These are phyloP conservation scores for Bipolaris cookei DNA, from an alignment of 2,329 filamentous ascomycete species.

Conservation along the genomic window DNA sequence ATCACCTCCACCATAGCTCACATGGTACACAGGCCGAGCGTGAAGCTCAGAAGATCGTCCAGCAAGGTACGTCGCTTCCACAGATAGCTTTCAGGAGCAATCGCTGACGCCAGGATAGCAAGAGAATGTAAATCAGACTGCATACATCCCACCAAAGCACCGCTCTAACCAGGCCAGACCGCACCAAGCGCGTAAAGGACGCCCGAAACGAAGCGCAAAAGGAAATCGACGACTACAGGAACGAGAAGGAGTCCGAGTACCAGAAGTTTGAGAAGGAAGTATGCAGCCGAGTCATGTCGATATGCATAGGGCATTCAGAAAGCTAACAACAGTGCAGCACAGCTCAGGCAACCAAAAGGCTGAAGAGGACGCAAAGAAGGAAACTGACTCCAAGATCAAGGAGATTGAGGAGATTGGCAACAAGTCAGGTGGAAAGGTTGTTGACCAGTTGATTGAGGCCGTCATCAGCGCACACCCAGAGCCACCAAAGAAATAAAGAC, in stretches of 20 bases:
- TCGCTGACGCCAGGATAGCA: conserved; percentile 58
- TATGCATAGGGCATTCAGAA: not conserved
- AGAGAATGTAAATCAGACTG: conserved; percentile 74
- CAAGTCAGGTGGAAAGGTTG: conserved; percentile 78
- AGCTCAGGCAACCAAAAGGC: conserved; percentile 83
- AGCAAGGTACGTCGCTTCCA: conserved; percentile 72
- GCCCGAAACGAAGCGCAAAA: conserved; percentile 96
- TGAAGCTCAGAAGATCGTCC: conserved; percentile 98
- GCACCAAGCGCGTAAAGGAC: conserved; percentile 96
- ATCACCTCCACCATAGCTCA: conserved; percentile 45
- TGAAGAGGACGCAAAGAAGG: conserved; percentile 75
- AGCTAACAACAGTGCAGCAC: conserved; percentile 66
- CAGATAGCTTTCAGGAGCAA: not conserved
- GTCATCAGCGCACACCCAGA: conserved; percentile 84
- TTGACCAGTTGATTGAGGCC: conserved; percentile 82
- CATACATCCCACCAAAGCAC: conserved; percentile 9
- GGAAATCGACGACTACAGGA: conserved; percentile 92
- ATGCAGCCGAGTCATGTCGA: conserved; percentile 19
- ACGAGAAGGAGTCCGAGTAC: conserved; percentile 90
- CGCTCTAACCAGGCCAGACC: conserved; percentile 63
- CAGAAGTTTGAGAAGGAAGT: conserved; percentile 90
- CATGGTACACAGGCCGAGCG: conserved; percentile 77
- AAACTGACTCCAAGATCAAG: conserved; percentile 80
- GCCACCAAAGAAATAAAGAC: conserved; percentile 55
- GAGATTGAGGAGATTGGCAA: conserved; percentile 82